Evolutionary conservation across 176 grass and related monocot species (phyloP), one percentile per base, ranked within the genome.

Genomic region (Guadua angustifolia): DNA sequence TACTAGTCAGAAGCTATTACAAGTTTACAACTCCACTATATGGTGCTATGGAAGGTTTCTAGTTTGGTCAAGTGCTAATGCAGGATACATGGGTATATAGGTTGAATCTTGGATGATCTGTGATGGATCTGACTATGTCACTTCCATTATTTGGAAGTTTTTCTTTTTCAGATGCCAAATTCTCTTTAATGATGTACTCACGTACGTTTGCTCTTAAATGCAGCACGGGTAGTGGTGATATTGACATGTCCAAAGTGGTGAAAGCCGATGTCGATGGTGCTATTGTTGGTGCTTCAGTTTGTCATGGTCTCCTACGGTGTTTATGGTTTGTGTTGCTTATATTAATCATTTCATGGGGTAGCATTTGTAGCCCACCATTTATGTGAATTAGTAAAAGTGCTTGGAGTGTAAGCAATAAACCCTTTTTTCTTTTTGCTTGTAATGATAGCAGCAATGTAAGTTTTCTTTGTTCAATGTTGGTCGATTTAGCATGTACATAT

Each of bases 141-240:
- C 49, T 82, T 73, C 16, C 46, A 40, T 13, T 45, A 82, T 66
- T 59, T 78, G 42, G 66, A 75, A 78, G 74, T 73, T 9, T 56
- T 69, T 40, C 3, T 22, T 65, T 82, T 75, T 43, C 8, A 53
- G 15, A 57, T n/a, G 17, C 32, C 29, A 79, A 78, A 12, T 66
- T 73, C 68, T 83, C 47, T 83, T 87, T 5, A 86, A 74, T 66
- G 24, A 61, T 67, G 8, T 82, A 79, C 68, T 89, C 66, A 81
- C 22, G 45, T 63, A 77, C 15, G 11, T 88, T 69, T 75, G 49
- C 56, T 79, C 78, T 86, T 78, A 76, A 70, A 78, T 92, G 80
- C 84, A 98, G 96, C 81, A 98, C 96, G 15, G 96, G 96, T 73
- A 98, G 96, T 74, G 96, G 96, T 71, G 96, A 98, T 84, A 91